Evolutionary conservation across 2,329 filamentous ascomycete genomes (phyloP).

Genomic region (Ophioceras dolichostomum): DNA sequence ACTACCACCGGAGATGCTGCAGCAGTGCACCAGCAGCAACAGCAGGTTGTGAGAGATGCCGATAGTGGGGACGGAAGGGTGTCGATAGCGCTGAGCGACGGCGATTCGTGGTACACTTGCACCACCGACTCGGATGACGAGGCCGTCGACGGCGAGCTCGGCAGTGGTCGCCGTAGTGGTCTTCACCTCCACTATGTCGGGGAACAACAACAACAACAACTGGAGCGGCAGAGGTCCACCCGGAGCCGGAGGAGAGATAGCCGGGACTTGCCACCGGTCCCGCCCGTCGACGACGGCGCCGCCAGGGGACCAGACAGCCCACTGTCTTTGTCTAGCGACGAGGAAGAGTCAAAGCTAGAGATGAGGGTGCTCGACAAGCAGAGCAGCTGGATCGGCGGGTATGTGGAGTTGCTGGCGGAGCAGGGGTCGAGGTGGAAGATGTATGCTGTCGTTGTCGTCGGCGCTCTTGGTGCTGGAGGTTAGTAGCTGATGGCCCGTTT

Average conservation of each 20-base stretch:
- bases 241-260: not conserved
- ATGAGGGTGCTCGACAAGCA: constrained; percentile 14
- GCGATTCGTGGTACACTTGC: not conserved
- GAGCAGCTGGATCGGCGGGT: constrained; percentile 32
- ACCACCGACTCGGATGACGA: not conserved
- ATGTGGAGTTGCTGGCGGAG: constrained; percentile 40
- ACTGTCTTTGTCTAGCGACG: constrained; percentile 13
- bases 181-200: too few relatives aligned
- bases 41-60: too few relatives aligned
- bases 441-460: constrained; percentile 33
- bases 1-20: too few relatives aligned
- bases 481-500: too few relatives aligned
- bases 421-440: constrained; percentile 34
- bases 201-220: too few relatives aligned
- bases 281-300: not conserved
- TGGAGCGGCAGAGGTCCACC: not conserved
- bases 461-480: constrained; percentile 19
- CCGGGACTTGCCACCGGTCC: constrained; percentile 19
- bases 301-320: too few relatives aligned
- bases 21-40: too few relatives aligned
- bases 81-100: not conserved
- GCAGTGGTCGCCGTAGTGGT: too few relatives aligned
- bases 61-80: not conserved
- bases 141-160: constrained; percentile 9
- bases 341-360: constrained; percentile 11